phyloP scores from a whole-genome alignment of 345 rosid species.

The Pugionium cornutum region DNA sequence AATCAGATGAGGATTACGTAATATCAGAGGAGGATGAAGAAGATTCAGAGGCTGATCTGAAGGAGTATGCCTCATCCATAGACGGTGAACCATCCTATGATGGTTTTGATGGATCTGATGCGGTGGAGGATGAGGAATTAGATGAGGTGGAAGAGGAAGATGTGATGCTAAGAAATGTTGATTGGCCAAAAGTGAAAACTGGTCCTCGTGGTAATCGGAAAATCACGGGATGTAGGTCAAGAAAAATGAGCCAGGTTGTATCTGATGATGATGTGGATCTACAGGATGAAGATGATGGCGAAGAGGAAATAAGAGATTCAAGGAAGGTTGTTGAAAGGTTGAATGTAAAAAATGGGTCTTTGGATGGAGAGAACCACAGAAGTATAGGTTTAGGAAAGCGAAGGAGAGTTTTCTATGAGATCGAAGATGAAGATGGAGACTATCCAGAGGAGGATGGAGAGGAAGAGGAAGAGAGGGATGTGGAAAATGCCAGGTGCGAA shows the following conservation, averaged over 20 bases:
- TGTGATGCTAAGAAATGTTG: slow-evolving; percentile 44
- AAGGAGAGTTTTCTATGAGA: slow-evolving; percentile 39
- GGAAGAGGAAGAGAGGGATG: slow-evolving; percentile 37
- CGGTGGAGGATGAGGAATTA: slow-evolving; percentile 43
- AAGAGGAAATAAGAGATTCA: slow-evolving; percentile 34
- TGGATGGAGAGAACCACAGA: slow-evolving; percentile 24
- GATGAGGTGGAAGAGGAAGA: slow-evolving; percentile 39
- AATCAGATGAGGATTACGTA: slow-evolving; percentile 97
- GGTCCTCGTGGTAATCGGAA: slow-evolving; percentile 42
- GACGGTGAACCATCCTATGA: slow-evolving; percentile 63
- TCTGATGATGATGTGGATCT: slow-evolving; percentile 38
- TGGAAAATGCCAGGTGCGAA: slow-evolving; percentile 1
- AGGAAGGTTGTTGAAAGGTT: slow-evolving; percentile 42
- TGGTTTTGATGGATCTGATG: slow-evolving; percentile 43
- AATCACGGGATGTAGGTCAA: slow-evolving; percentile 30
- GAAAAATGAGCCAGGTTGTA: slow-evolving; percentile 18
- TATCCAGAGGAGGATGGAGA: slow-evolving; percentile 36
- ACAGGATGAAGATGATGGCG: slow-evolving; percentile 44
- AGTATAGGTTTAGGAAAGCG: slow-evolving; percentile 22
- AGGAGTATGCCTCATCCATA: slow-evolving; percentile 52
- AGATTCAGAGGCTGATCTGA: slow-evolving; percentile 63
- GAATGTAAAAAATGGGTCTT: slow-evolving; percentile 7
- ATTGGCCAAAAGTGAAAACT: slow-evolving; percentile 45
- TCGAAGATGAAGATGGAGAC: slow-evolving; percentile 40
- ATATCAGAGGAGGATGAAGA: slow-evolving; percentile 68